phyloP scores from a whole-genome alignment of 495 filamentous ascomycete species.

The Penicillium roqueforti region DNA sequence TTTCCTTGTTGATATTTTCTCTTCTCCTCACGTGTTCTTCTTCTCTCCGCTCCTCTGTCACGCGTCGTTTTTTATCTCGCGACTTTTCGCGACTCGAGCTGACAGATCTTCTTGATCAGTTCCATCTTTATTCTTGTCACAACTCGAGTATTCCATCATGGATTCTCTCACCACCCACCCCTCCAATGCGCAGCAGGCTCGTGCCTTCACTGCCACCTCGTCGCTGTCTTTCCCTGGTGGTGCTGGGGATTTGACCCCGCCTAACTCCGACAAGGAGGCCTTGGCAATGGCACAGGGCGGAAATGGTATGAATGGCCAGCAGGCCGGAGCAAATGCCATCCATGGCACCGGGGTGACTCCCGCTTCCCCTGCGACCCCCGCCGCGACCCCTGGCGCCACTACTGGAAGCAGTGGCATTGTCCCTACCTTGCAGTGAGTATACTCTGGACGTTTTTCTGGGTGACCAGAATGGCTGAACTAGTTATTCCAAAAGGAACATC shows the following conservation, averaged over 20 bases:
- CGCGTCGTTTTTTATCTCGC: neutral
- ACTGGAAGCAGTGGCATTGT: conserved; percentile 85
- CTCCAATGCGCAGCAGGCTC: conserved; percentile 80
- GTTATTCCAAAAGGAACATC: conserved; percentile 90
- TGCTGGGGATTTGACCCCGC: conserved; percentile 74
- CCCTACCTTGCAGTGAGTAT: conserved; percentile 97
- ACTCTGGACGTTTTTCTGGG: conserved; percentile 47
- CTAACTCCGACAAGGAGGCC: conserved; percentile 60
- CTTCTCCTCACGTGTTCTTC: neutral
- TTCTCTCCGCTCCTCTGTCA: neutral
- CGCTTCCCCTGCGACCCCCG: conserved; percentile 92
- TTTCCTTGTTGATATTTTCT: neutral
- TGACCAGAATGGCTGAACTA: conserved; percentile 47
- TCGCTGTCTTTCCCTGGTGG: conserved; percentile 88
- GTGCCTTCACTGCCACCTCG: conserved; percentile 83
- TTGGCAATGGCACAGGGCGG: conserved; percentile 46
- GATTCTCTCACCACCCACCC: conserved; percentile 87
- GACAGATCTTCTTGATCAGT: neutral
- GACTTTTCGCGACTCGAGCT: neutral
- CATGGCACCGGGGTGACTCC: conserved; percentile 85
- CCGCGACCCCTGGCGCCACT: conserved; percentile 82
- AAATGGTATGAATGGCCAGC: conserved; percentile 52
- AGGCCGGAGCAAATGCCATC: conserved; percentile 57
- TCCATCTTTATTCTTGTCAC: conserved; percentile 14
- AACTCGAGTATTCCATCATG: conserved; percentile 51